These are phyloP conservation scores for Pisolithus orientalis DNA, from an alignment of 768 basidiomycete species.

Conservation along the genomic window DNA sequence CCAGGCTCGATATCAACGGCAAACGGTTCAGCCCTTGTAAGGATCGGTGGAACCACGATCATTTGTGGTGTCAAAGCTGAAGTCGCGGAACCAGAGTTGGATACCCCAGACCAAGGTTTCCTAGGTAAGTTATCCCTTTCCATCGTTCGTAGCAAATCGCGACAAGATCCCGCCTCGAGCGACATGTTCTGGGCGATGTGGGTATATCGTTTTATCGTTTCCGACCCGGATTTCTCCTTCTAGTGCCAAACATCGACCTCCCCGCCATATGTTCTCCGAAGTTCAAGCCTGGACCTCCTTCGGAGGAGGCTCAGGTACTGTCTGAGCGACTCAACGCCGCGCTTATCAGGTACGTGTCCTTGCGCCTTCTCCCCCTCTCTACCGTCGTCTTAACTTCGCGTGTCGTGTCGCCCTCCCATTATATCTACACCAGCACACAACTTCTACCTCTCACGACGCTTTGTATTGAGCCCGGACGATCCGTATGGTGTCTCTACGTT, in stretches of 20 bases:
- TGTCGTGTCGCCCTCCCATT: not conserved
- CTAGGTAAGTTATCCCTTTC: slow-evolving; percentile 49
- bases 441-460: slow-evolving; percentile 61
- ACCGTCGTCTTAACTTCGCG: not conserved
- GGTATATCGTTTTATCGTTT: not conserved
- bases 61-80: slow-evolving; percentile 97
- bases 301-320: slow-evolving; percentile 89
- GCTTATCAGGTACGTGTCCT: slow-evolving; percentile 55
- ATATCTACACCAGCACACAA: slow-evolving; percentile 43
- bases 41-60: slow-evolving; percentile 88
- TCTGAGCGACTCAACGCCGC: slow-evolving; percentile 78
- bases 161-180: too few species aligned
- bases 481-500: slow-evolving; percentile 92
- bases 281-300: slow-evolving; percentile 94
- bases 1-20: slow-evolving; percentile 92
- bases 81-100: slow-evolving; percentile 84
- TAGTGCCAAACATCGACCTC: slow-evolving; percentile 93
- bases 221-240: not conserved
- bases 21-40: slow-evolving; percentile 85
- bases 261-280: slow-evolving; percentile 88
- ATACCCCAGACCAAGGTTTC: slow-evolving; percentile 70
- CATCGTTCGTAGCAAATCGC: not conserved
- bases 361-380: not conserved
- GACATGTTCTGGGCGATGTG: not conserved
- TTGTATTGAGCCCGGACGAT: slow-evolving; percentile 73